Percentiles rank a stretch among this genome's conserved stretches.
Evolutionary conservation across 805 yeast genomes (phyloP).

Genomic region (Candida endomychidarum): DNA sequence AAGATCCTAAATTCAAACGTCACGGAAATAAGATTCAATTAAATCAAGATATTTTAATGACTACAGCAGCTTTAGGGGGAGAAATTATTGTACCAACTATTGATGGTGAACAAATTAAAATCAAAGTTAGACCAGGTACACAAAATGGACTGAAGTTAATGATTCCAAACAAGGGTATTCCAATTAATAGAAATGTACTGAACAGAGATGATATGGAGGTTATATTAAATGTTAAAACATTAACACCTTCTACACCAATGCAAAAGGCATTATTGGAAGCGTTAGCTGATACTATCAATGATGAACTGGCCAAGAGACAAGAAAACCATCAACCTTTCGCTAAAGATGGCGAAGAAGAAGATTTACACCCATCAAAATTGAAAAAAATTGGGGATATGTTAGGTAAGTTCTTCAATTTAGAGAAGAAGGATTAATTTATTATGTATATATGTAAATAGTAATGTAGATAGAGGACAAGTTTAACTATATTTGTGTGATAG

Average conservation of each 20-base stretch:
- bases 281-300: slow-evolving; percentile 86
- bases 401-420: slow-evolving; percentile 54
- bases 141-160: slow-evolving; percentile 72
- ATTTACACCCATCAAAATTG: slow-evolving; percentile 50
- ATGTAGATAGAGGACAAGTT: slow-evolving; percentile 1
- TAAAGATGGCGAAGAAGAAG: slow-evolving; percentile 35
- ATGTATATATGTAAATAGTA: slow-evolving; percentile 15
- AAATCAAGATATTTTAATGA: slow-evolving; percentile 74
- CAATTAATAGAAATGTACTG: slow-evolving; percentile 50
- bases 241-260: slow-evolving; percentile 75
- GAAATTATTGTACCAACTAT: slow-evolving; percentile 87
- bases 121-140: slow-evolving; percentile 83
- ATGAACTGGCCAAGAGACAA: slow-evolving; percentile 71
- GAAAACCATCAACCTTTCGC: slow-evolving; percentile 42
- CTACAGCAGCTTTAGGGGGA: slow-evolving; percentile 97
- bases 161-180: slow-evolving; percentile 87
- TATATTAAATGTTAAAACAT: slow-evolving; percentile 64
- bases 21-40: slow-evolving; percentile 65
- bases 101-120: slow-evolving; percentile 70
- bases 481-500: not conserved
- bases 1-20: slow-evolving; percentile 70
- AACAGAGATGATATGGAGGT: slow-evolving; percentile 82
- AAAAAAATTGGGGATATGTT: slow-evolving; percentile 59
- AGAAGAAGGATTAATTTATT: slow-evolving; percentile 16
- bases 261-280: slow-evolving; percentile 91